A percentile compares a stretch with the other conserved stretches of the same genome.
Conservation (phyloP, 176 grass and related monocot genomes). For the Thalia dealbata region DNA sequence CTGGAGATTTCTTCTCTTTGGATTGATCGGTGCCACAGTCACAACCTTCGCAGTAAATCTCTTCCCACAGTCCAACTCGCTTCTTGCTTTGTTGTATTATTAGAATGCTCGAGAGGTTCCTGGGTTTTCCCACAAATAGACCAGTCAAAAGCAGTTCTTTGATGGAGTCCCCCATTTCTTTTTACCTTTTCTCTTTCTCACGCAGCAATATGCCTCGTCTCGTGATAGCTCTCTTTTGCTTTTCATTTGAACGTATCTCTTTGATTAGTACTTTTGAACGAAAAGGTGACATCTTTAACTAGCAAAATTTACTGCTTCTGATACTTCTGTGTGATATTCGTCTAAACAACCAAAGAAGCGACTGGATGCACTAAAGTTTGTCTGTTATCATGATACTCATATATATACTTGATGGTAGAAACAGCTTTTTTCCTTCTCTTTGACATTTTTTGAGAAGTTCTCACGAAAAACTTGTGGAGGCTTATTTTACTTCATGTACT, state of each 20-base stretch:
- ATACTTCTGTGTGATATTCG: background rate
- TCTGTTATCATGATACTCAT: background rate
- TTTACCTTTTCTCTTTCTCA: background rate
- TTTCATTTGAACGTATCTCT: background rate
- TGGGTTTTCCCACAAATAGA: background rate
- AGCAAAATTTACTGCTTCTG: background rate
- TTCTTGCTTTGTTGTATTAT: background rate
- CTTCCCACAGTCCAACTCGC: background rate
- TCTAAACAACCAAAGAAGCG: background rate
- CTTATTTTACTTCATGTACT: background rate
- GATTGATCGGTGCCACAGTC: constrained; percentile 64
- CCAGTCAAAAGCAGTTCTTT: background rate
- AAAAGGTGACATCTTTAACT: background rate
- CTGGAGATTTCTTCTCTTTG: constrained; percentile 82
- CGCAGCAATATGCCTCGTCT: background rate
- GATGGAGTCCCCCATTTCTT: background rate
- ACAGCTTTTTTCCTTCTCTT: background rate
- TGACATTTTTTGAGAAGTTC: background rate
- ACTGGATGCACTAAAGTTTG: no score
- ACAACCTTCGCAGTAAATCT: constrained; percentile 50
- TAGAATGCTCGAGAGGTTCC: background rate
- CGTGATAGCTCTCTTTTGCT: background rate
- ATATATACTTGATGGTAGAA: background rate
- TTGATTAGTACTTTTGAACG: background rate
- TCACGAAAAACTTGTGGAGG: background rate